Evolutionary conservation across 2,329 filamentous ascomycete species (phyloP).

Genomic region (Madurella fahalii): DNA sequence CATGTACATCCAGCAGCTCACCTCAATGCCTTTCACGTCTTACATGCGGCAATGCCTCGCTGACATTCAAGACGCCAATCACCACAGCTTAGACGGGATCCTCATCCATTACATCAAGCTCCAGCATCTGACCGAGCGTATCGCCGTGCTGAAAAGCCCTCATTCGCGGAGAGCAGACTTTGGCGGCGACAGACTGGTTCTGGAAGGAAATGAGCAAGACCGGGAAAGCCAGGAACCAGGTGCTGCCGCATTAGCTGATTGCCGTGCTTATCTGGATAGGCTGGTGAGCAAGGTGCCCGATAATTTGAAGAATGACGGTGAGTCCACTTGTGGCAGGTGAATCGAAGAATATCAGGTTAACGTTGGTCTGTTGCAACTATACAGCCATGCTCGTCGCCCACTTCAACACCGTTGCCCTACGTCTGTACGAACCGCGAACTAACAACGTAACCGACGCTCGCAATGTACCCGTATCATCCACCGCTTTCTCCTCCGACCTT

Average conservation of each 20-base stretch:
- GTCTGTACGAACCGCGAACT: conserved; percentile 2
- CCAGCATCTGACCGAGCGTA: conserved; percentile 49
- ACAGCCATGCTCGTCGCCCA: conserved; percentile 5
- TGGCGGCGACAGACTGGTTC: not conserved
- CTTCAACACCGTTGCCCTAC: conserved; percentile 8
- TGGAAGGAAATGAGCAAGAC: not conserved
- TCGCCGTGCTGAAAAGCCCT: conserved; percentile 37
- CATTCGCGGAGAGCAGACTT: not conserved
- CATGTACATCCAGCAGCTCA: conserved; percentile 37
- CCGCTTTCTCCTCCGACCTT: not conserved
- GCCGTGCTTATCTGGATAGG: conserved; percentile 6
- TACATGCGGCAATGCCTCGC: conserved; percentile 50
- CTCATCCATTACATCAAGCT: conserved; percentile 46
- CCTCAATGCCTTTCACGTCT: conserved; percentile 47
- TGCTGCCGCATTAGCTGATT: not conserved
- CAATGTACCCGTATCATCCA: not conserved
- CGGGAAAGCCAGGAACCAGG: not conserved
- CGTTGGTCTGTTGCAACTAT: not conserved
- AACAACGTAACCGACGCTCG: not conserved
- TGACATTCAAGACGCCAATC: conserved; percentile 40
- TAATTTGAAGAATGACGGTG: conserved; percentile 1
- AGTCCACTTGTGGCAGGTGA: not conserved
- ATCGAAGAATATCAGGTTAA: not conserved
- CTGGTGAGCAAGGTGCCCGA: conserved; percentile 2
- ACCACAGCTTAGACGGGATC: conserved; percentile 45